A percentile compares a stretch with the other conserved stretches of the same genome.
phyloP scores from a whole-genome alignment of 495 filamentous ascomycete species.

The Penicillium turbatum region DNA sequence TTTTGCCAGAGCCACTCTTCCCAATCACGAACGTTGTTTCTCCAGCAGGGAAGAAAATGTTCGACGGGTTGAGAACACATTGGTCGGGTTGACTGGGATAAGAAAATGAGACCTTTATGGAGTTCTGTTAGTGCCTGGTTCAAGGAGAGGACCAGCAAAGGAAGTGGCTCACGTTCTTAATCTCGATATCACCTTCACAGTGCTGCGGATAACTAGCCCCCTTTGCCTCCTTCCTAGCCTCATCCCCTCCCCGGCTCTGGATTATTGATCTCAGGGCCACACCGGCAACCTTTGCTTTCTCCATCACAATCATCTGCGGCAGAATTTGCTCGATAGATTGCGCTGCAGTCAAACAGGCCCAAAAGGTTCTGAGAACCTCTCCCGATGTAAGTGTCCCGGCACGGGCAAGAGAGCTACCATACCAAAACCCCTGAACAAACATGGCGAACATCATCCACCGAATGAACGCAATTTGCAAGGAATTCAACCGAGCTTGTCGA shows the following conservation, averaged over 20 bases:
- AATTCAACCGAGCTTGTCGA: slow-evolving; percentile 61
- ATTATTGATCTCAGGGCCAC: slow-evolving; percentile 51
- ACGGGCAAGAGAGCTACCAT: slow-evolving; percentile 64
- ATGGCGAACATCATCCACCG: slow-evolving; percentile 71
- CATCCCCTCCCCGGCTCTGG: slow-evolving; percentile 15
- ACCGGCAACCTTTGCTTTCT: slow-evolving; percentile 76
- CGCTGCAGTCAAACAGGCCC: slow-evolving; percentile 69
- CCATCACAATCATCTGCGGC: slow-evolving; percentile 68
- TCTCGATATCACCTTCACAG: slow-evolving; percentile 63
- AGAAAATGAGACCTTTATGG: slow-evolving; percentile 62
- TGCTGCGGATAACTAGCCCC: slow-evolving; percentile 26
- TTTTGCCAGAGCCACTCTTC: slow-evolving; percentile 88
- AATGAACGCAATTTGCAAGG: slow-evolving; percentile 65
- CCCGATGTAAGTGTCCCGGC: slow-evolving; percentile 55
- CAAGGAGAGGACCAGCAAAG: not conserved
- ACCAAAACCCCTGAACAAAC: slow-evolving; percentile 92
- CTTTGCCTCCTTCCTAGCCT: slow-evolving; percentile 16
- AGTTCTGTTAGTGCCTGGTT: not conserved
- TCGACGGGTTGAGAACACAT: slow-evolving; percentile 53
- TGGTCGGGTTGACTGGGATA: slow-evolving; percentile 73
- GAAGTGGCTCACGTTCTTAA: slow-evolving; percentile 59
- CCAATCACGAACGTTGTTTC: slow-evolving; percentile 81
- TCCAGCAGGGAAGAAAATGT: slow-evolving; percentile 66
- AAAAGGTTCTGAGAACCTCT: slow-evolving; percentile 78
- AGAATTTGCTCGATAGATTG: slow-evolving; percentile 69